phyloP scores from a whole-genome alignment of 495 filamentous ascomycete species.

The Penicillium mononematosum region DNA sequence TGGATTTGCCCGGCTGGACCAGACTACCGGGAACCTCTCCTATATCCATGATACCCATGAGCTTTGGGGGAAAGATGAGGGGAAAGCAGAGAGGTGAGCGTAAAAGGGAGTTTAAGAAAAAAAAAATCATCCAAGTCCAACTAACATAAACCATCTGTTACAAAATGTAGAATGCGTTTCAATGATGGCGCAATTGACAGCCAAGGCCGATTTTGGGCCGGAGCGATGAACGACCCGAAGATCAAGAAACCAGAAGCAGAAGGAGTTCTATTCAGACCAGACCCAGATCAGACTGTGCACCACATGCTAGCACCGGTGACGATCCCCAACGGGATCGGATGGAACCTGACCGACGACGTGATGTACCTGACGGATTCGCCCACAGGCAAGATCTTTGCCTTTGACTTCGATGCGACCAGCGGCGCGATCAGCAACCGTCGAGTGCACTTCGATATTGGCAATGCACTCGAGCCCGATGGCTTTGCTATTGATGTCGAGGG shows the following conservation, averaged over 20 bases:
- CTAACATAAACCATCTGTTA: background rate
- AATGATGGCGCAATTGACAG: constrained; percentile 86
- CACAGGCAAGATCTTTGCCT: constrained; percentile 67
- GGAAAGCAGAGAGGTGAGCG: constrained; percentile 48
- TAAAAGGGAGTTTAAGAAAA: background rate
- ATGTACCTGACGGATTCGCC: constrained; percentile 85
- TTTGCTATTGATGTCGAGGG: constrained; percentile 71
- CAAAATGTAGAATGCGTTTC: constrained; percentile 49
- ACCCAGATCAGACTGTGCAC: constrained; percentile 59
- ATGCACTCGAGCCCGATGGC: constrained; percentile 65
- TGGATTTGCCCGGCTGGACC: constrained; percentile 74
- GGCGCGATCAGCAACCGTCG: constrained; percentile 66
- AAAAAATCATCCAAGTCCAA: background rate
- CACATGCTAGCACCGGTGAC: constrained; percentile 60
- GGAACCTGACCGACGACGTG: constrained; percentile 65
- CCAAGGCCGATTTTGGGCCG: constrained; percentile 81
- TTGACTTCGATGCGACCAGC: constrained; percentile 64
- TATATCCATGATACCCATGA: constrained; percentile 62
- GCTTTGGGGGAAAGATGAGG: constrained; percentile 40
- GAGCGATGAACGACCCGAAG: constrained; percentile 78
- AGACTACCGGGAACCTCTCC: constrained; percentile 58
- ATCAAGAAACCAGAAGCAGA: constrained; percentile 34
- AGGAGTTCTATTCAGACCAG: constrained; percentile 62
- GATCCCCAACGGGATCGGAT: constrained; percentile 88
- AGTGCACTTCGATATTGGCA: constrained; percentile 43